A percentile compares a stretch with the other conserved stretches of the same genome.
Evolutionary conservation across 163 green algal genomes (phyloP).

Genomic region (Chlamydomonas reinhardtii): DNA sequence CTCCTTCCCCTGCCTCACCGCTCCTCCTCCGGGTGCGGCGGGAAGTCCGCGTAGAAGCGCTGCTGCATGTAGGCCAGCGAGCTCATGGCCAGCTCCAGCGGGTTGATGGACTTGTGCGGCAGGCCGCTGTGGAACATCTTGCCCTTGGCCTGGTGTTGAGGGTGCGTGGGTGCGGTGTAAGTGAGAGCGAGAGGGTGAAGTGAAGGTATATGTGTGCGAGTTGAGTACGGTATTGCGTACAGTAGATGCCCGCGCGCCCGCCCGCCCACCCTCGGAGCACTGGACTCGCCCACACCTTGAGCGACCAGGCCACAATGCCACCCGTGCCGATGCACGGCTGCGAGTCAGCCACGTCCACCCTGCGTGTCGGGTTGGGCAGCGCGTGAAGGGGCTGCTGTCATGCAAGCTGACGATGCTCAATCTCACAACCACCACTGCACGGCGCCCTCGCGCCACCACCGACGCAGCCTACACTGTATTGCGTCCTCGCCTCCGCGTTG

Average conservation of each 20-base stretch:
- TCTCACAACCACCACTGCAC: no score
- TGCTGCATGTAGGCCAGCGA: constrained; percentile 63
- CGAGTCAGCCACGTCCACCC: constrained; percentile 52
- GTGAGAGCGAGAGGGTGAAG: no score
- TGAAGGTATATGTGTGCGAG: no score
- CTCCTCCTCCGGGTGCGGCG: constrained; percentile 54
- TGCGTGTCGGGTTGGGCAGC: constrained; percentile 2
- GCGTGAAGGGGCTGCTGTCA: no score
- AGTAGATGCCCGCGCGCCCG: no score
- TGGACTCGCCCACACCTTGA: constrained; percentile 50
- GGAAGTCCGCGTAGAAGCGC: constrained; percentile 64
- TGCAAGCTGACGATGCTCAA: no score
- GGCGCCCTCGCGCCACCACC: no score
- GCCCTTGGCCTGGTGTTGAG: constrained; percentile 44
- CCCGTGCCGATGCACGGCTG: constrained; percentile 68
- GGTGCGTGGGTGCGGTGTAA: no score
- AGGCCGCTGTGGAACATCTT: constrained; percentile 80
- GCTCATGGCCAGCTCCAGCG: constrained; percentile 78
- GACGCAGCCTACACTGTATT: no score
- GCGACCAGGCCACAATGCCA: constrained; percentile 65
- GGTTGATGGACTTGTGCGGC: constrained; percentile 79
- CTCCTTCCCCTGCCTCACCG: background rate
- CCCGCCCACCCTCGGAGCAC: no score
- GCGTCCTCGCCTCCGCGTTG: no score
- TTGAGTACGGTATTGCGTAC: no score